Conservation (phyloP, 192 early-diverging fungal genomes). For the Radiomyces spectabilis region DNA sequence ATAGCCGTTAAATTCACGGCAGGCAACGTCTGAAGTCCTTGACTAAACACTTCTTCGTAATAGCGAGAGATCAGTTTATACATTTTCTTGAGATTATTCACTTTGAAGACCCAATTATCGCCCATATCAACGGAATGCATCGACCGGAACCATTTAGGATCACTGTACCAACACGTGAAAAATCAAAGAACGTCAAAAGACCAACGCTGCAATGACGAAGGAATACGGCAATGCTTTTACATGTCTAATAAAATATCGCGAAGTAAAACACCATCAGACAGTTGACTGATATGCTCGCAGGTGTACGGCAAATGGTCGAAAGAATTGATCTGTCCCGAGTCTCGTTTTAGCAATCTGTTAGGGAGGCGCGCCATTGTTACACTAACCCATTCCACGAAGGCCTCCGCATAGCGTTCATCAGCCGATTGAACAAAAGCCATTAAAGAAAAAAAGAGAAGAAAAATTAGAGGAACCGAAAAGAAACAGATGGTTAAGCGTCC, state of each 20-base stretch:
- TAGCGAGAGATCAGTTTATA: conserved; percentile 77
- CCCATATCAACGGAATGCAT: conserved; percentile 61
- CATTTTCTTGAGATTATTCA: conserved; percentile 89
- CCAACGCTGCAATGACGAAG: not conserved
- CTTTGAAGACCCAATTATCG: conserved; percentile 93
- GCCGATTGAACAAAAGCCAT: not conserved
- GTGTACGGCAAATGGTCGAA: conserved; percentile 44
- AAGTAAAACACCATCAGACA: conserved; percentile 71
- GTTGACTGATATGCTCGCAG: conserved; percentile 48
- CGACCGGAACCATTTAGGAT: conserved; percentile 85
- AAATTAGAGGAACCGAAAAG: too few species aligned
- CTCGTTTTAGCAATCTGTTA: too few species aligned
- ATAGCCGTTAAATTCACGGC: conserved; percentile 77
- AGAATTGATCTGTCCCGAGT: conserved; percentile 65
- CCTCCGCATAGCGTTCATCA: conserved; percentile 4
- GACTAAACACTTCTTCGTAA: conserved; percentile 80
- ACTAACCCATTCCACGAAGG: conserved; percentile 30
- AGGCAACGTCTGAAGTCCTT: conserved; percentile 49
- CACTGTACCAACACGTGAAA: conserved; percentile 44
- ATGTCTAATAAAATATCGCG: conserved; percentile 79
- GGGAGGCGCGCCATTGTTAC: too few species aligned
- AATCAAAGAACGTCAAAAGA: not conserved
- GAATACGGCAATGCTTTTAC: conserved; percentile 46
- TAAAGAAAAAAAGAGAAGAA: conserved; percentile 1
- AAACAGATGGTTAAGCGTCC: too few species aligned